Evolutionary conservation across 495 filamentous ascomycete species (phyloP).

Genomic region (Tuber aestivum): DNA sequence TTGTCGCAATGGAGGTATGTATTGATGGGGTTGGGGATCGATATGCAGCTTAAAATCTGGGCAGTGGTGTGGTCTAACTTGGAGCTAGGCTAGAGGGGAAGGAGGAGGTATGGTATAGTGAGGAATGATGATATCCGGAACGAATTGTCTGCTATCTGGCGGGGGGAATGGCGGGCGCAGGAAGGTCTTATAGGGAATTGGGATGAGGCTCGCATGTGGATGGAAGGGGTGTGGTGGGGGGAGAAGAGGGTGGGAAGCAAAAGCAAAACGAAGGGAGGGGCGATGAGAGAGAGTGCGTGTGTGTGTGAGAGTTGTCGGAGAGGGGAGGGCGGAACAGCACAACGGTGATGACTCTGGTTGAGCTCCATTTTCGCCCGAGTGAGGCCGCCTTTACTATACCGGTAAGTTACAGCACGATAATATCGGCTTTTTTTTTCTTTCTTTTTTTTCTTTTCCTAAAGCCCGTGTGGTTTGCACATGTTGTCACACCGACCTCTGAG

Average conservation of each 20-base stretch:
- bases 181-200: slow-evolving; percentile 25
- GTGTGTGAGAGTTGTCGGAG: slow-evolving; percentile 5
- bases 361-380: neutral
- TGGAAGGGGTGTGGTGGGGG: slow-evolving; percentile 10
- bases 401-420: slow-evolving; percentile 12
- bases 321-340: slow-evolving; percentile 2
- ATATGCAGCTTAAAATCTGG: neutral
- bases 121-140: neutral
- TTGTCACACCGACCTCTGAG: neutral
- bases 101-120: slow-evolving; percentile 1
- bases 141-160: neutral
- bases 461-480: neutral
- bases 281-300: neutral
- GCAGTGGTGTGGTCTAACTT: neutral
- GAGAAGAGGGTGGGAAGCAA: slow-evolving; percentile 11
- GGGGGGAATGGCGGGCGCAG: neutral
- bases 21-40: slow-evolving; percentile 16
- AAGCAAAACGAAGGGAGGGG: slow-evolving; percentile 16
- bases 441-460: neutral
- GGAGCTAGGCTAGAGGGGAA: neutral
- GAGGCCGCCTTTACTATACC: neutral
- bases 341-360: neutral
- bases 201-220: neutral
- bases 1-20: slow-evolving; percentile 23
- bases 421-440: slow-evolving; percentile 10